Percentiles rank a stretch among this genome's conserved stretches.
These are phyloP conservation scores for Solanum neorickii DNA, from an alignment of 257 asterid species.

Conservation along the genomic window DNA sequence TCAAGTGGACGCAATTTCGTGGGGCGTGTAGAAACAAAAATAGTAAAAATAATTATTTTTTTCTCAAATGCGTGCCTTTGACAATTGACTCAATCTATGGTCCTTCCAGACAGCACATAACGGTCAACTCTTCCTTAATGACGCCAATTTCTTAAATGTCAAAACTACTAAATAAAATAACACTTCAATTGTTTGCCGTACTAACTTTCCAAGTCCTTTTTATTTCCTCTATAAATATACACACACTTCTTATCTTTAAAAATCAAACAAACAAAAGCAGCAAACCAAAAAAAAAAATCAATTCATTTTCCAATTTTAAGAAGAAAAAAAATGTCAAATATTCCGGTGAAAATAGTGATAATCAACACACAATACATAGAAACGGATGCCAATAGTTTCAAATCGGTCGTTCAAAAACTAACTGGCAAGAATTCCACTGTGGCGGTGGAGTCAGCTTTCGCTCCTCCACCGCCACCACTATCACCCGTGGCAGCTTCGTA, in stretches of 20 bases:
- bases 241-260: background rate
- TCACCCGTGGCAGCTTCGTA: background rate
- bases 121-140: constrained; percentile 35
- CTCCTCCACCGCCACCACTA: background rate
- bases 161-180: background rate
- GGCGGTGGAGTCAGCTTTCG: background rate
- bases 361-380: constrained; percentile 36
- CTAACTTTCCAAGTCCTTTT: background rate
- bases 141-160: background rate
- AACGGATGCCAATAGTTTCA: constrained; percentile 29
- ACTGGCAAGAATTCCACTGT: constrained; percentile 30
- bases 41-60: background rate
- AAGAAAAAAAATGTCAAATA: background rate
- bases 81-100: constrained; percentile 2
- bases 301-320: background rate
- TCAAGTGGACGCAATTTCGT: constrained; percentile 3
- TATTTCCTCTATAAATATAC: background rate
- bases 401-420: constrained; percentile 35
- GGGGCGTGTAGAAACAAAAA: background rate
- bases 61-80: constrained; percentile 7
- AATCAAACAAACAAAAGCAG: background rate
- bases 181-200: background rate
- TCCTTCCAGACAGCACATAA: constrained; percentile 24
- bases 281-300: too few relatives aligned
- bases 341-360: constrained; percentile 27